These are phyloP conservation scores for Aspergillus coremiiformis DNA, from an alignment of 495 filamentous ascomycete genomes.

Conservation along the genomic window DNA sequence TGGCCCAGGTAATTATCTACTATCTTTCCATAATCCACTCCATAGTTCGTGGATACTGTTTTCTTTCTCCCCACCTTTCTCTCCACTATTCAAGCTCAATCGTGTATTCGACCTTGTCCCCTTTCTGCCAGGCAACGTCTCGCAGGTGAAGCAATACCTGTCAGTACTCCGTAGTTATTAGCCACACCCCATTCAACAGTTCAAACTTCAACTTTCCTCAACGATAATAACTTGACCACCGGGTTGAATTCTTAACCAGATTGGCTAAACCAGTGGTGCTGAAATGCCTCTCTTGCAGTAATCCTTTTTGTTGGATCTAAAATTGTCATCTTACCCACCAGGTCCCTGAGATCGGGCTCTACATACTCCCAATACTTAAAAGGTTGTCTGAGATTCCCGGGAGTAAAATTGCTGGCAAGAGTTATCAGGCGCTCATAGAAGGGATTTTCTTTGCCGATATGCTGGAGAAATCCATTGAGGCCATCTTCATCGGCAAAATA, in stretches of 20 bases:
- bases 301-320: no score
- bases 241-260: no score
- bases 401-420: constrained; percentile 25
- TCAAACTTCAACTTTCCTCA: no score
- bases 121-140: constrained; percentile 22
- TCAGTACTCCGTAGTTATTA: no score
- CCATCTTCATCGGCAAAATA: constrained; percentile 40
- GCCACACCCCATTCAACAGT: no score
- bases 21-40: no score
- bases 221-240: no score
- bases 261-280: no score
- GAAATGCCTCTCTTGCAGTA: no score
- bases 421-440: constrained; percentile 23
- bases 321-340: constrained; percentile 20
- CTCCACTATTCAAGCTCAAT: constrained; percentile 36
- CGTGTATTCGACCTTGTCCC: constrained; percentile 32
- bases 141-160: no score
- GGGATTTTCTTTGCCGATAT: constrained; percentile 31
- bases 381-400: constrained; percentile 23
- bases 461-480: constrained; percentile 21
- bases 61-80: constrained; percentile 21
- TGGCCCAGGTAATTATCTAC: no score
- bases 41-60: no score
- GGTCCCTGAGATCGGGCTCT: constrained; percentile 29
- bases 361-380: constrained; percentile 21